Evolutionary conservation across 2,329 filamentous ascomycete species (phyloP).

Genomic region (Alternaria arbusti): DNA sequence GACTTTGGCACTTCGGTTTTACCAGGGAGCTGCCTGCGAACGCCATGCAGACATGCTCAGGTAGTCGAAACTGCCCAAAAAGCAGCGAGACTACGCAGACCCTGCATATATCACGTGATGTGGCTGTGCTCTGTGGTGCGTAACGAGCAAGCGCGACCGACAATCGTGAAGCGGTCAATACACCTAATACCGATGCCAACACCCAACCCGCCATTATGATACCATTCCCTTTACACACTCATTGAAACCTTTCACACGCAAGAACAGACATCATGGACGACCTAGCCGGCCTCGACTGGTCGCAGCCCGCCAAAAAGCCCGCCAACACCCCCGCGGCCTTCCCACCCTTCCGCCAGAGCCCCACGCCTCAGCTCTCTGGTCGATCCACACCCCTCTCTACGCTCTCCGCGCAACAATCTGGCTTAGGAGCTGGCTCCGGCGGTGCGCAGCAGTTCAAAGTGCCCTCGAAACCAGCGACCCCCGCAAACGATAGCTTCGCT

Average conservation of each 20-base stretch:
- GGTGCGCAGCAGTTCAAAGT: conserved; percentile 53
- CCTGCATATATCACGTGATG: conserved; percentile 19
- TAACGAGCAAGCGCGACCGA: conserved; percentile 13
- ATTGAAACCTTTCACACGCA: conserved; percentile 4
- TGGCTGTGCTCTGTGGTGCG: conserved; percentile 18
- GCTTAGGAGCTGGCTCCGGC: conserved; percentile 39
- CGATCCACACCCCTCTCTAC: conserved; percentile 48
- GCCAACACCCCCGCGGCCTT: conserved; percentile 38
- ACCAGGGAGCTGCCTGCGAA: neutral
- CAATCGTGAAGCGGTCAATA: conserved; percentile 6
- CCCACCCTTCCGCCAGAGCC: conserved; percentile 46
- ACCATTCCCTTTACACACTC: conserved; percentile 19
- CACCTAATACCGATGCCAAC: neutral
- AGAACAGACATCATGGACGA: conserved; percentile 57
- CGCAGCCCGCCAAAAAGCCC: conserved; percentile 37
- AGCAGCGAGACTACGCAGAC: neutral
- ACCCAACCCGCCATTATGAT: conserved; percentile 25
- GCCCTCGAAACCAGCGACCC: conserved; percentile 60
- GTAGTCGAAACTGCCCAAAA: too few species aligned
- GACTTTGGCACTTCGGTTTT: neutral
- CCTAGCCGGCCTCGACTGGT: conserved; percentile 58
- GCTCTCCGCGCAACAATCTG: conserved; percentile 50
- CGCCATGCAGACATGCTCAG: neutral
- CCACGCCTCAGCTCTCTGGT: conserved; percentile 49
- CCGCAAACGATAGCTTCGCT: conserved; percentile 74